These are phyloP conservation scores for Aspergillus brunneoviolaceus DNA, from an alignment of 2,329 filamentous ascomycete genomes.

Conservation along the genomic window DNA sequence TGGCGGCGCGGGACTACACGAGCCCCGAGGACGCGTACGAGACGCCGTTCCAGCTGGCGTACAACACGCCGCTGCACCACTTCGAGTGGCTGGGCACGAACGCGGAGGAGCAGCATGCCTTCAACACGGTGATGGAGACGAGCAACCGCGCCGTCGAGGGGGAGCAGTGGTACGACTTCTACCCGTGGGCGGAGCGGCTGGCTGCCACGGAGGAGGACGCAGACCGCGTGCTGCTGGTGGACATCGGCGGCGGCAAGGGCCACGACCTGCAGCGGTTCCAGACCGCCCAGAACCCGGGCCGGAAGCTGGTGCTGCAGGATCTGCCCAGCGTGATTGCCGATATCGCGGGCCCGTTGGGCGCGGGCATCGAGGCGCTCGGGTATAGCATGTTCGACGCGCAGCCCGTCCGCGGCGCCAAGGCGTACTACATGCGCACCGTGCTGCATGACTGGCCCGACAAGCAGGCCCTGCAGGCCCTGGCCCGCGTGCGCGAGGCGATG, in stretches of 20 bases:
- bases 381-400: conserved; percentile 25
- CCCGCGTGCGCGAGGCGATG: conserved; percentile 23
- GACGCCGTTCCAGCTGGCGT: conserved; percentile 30
- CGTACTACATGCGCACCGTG: conserved; percentile 28
- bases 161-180: conserved; percentile 20
- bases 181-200: conserved; percentile 16
- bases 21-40: conserved; percentile 28
- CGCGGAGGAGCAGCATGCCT: conserved; percentile 20
- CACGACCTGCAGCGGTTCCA: conserved; percentile 33
- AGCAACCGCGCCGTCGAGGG: neutral
- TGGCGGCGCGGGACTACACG: conserved; percentile 29
- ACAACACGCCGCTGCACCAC: conserved; percentile 23
- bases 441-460: conserved; percentile 31
- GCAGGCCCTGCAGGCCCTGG: conserved; percentile 18
- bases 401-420: conserved; percentile 22
- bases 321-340: conserved; percentile 33
- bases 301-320: conserved; percentile 38
- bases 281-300: conserved; percentile 15
- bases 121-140: conserved; percentile 31
- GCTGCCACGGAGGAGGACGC: no score
- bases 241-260: conserved; percentile 41
- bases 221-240: conserved; percentile 28
- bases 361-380: conserved; percentile 1
- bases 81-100: conserved; percentile 29
- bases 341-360: conserved; percentile 16